A percentile compares a stretch with the other conserved stretches of the same genome.
Conservation (phyloP, 1,284 basidiomycete genomes). For the Tylopilus sp. region DNA sequence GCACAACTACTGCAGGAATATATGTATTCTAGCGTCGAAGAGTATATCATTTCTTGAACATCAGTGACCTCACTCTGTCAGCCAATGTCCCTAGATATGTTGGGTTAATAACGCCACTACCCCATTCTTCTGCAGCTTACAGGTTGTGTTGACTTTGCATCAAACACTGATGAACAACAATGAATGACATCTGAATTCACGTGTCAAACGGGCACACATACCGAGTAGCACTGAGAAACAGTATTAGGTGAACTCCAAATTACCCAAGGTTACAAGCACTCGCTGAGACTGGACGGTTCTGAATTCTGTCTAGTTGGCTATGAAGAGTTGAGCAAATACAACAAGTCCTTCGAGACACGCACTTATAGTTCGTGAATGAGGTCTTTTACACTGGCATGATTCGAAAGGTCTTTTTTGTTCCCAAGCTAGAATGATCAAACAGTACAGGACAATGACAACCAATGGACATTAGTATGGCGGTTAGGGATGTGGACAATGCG, state of each 20-base stretch:
- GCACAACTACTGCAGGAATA: neutral
- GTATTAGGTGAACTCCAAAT: neutral
- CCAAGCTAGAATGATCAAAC: constrained; percentile 64
- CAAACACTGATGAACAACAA: constrained; percentile 64
- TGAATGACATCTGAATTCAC: constrained; percentile 9
- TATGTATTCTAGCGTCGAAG: too few species aligned
- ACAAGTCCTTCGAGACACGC: neutral
- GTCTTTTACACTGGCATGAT: constrained; percentile 83
- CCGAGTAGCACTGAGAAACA: constrained; percentile 75
- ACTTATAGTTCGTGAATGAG: constrained; percentile 82
- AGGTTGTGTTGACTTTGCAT: constrained; percentile 96
- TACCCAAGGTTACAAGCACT: constrained; percentile 43
- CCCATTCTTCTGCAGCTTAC: constrained; percentile 49
- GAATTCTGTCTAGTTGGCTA: constrained; percentile 82
- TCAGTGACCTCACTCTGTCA: constrained; percentile 68
- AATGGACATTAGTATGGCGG: constrained; percentile 8
- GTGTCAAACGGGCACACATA: constrained; percentile 45
- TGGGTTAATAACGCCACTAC: constrained; percentile 17
- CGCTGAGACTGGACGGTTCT: constrained; percentile 85
- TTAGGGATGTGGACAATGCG: neutral
- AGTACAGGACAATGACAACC: neutral
- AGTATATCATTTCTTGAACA: too few species aligned
- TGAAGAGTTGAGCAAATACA: constrained; percentile 10
- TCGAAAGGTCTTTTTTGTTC: constrained; percentile 92
- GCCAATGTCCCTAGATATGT: constrained; percentile 66